These are phyloP conservation scores for Ambispora gerdemannii DNA, from an alignment of 192 early-diverging fungal species.

Conservation along the genomic window DNA sequence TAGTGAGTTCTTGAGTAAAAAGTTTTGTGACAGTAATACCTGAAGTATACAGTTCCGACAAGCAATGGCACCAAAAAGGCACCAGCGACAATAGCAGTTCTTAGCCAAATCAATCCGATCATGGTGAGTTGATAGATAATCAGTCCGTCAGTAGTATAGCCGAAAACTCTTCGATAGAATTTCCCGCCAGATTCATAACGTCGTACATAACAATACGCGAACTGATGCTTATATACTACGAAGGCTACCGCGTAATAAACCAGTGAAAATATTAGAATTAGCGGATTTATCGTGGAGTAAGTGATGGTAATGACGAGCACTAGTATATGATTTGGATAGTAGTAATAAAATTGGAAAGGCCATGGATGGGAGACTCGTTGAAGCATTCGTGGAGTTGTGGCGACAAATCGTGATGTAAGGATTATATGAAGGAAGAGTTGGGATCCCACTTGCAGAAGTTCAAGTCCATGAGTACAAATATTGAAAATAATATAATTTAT, in stretches of 20 bases:
- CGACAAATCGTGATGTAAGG: constrained; percentile 44
- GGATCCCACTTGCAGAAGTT: constrained; percentile 56
- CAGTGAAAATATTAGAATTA: constrained; percentile 55
- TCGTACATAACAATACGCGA: constrained; percentile 58
- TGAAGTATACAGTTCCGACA: constrained; percentile 46
- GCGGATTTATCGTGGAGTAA: constrained; percentile 56
- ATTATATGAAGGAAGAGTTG: constrained; percentile 51
- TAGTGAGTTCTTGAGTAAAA: constrained; percentile 48
- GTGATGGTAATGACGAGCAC: constrained; percentile 60
- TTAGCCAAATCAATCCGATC: constrained; percentile 52
- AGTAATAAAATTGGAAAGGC: constrained; percentile 62
- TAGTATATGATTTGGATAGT: constrained; percentile 58
- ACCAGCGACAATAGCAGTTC: constrained; percentile 40
- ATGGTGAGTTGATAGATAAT: constrained; percentile 58
- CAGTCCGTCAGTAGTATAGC: constrained; percentile 56
- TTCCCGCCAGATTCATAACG: constrained; percentile 57
- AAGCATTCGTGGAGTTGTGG: constrained; percentile 54
- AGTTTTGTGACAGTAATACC: constrained; percentile 42
- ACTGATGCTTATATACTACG: constrained; percentile 60
- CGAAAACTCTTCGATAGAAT: constrained; percentile 51
- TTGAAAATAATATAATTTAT: constrained; percentile 62
- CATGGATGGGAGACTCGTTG: constrained; percentile 46
- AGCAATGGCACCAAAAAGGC: constrained; percentile 47
- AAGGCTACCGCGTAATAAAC: constrained; percentile 53
- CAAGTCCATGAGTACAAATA: constrained; percentile 55